phyloP scores from a whole-genome alignment of 2,329 filamentous ascomycete species.

The Ascomycota sp. region DNA sequence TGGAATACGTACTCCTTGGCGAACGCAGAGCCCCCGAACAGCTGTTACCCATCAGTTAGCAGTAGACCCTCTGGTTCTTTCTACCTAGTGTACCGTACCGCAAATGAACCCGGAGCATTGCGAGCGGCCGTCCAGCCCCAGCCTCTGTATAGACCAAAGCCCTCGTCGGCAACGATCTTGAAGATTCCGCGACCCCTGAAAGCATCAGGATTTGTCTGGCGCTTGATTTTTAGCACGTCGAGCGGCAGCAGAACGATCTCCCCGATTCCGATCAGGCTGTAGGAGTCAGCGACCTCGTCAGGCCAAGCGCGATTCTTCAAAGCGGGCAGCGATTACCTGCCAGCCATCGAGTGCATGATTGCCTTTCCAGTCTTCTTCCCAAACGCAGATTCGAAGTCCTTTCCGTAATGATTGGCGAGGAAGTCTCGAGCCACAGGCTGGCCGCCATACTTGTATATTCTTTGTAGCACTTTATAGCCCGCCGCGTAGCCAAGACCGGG shows the following conservation, averaged over 20 bases:
- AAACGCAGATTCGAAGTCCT: conserved; percentile 71
- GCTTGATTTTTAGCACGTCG: conserved; percentile 97
- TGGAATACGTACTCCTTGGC: conserved; percentile 92
- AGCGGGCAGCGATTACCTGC: conserved; percentile 35
- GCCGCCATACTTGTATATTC: conserved; percentile 96
- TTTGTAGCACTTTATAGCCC: conserved; percentile 91
- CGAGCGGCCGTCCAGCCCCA: conserved; percentile 96
- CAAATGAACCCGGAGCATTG: conserved; percentile 92
- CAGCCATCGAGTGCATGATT: conserved; percentile 91
- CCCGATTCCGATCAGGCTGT: conserved; percentile 80
- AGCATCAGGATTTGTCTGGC: conserved; percentile 95
- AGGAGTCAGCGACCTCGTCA: not conserved
- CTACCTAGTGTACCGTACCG: conserved; percentile 38
- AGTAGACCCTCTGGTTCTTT: too few relatives aligned
- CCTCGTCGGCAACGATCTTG: conserved; percentile 80
- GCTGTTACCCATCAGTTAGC: conserved; percentile 28
- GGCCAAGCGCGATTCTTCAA: not conserved
- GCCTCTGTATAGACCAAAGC: conserved; percentile 85
- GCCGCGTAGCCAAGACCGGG: conserved; percentile 93
- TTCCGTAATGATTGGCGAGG: conserved; percentile 58
- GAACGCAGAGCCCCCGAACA: conserved; percentile 93
- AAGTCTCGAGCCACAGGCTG: conserved; percentile 91
- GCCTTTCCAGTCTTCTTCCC: conserved; percentile 96
- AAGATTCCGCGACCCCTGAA: conserved; percentile 87
- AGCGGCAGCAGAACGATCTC: conserved; percentile 90